These are phyloP conservation scores for Schrenkiella parvula DNA, from an alignment of 345 rosid genomes.

Conservation along the genomic window DNA sequence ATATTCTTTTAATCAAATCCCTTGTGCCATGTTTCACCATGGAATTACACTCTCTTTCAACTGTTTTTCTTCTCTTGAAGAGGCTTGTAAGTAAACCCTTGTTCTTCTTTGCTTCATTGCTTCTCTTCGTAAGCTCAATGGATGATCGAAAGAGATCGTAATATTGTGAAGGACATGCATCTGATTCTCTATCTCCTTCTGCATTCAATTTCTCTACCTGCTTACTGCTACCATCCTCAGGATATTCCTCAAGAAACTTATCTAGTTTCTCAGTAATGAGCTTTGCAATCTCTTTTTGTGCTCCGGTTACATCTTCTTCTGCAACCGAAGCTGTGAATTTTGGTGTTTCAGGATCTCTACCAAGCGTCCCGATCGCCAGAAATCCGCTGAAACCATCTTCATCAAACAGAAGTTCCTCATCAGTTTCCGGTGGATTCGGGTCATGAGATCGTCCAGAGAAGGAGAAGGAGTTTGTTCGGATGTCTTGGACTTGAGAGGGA, in stretches of 20 bases:
- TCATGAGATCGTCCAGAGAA: not conserved
- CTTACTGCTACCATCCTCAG: not conserved
- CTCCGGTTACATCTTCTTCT: constrained; percentile 9
- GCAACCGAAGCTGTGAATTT: constrained; percentile 4
- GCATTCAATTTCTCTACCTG: not conserved
- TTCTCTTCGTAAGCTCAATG: not conserved
- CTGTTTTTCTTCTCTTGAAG: constrained; percentile 5
- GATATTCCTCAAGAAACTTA: constrained; percentile 9
- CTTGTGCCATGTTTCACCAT: constrained; percentile 7
- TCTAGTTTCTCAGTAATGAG: constrained; percentile 21
- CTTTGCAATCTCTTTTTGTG: not conserved
- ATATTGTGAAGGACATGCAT: not conserved
- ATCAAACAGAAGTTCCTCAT: constrained; percentile 4
- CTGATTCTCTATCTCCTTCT: not conserved
- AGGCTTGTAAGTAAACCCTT: constrained; percentile 1
- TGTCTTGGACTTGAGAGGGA: constrained; percentile 21
- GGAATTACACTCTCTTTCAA: not conserved
- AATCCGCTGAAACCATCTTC: constrained; percentile 28
- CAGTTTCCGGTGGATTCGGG: not conserved
- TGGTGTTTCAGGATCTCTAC: constrained; percentile 31
- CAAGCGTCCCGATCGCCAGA: constrained; percentile 23
- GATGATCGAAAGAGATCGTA: not conserved
- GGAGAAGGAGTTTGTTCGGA: constrained; percentile 31
- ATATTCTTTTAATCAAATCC: constrained; percentile 2
- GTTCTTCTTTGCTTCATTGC: constrained; percentile 1